phyloP scores from a whole-genome alignment of 1,284 basidiomycete species.

The Pseudozyma sp. region DNA sequence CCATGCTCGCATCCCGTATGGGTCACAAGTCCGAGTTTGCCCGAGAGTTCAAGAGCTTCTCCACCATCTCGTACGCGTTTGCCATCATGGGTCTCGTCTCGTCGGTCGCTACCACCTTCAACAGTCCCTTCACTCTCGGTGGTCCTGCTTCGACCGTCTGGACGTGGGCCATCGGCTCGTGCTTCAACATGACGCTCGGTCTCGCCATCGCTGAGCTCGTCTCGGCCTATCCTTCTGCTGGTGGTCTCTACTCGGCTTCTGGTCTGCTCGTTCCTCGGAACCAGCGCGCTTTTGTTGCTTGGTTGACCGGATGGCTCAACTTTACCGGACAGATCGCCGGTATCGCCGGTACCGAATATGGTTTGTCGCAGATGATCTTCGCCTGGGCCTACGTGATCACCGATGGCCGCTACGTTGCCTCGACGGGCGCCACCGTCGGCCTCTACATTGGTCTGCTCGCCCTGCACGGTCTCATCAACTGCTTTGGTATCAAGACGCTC shows the following conservation, averaged over 20 bases:
- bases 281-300: constrained; percentile 73
- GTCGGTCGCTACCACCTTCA: constrained; percentile 67
- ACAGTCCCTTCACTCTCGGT: constrained; percentile 61
- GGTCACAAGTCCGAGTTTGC: constrained; percentile 67
- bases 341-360: constrained; percentile 87
- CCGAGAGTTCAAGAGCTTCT: constrained; percentile 67
- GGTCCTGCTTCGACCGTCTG: constrained; percentile 65
- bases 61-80: constrained; percentile 67
- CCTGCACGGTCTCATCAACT: constrained; percentile 74
- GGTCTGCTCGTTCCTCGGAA: constrained; percentile 62
- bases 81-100: constrained; percentile 68
- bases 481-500: constrained; percentile 81
- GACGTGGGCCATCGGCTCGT: constrained; percentile 66
- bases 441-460: constrained; percentile 63
- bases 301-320: constrained; percentile 78
- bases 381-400: constrained; percentile 73
- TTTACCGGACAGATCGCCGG: constrained; percentile 87
- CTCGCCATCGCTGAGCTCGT: constrained; percentile 67
- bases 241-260: constrained; percentile 76
- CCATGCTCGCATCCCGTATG: constrained; percentile 58
- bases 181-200: constrained; percentile 66
- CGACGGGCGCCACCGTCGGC: constrained; percentile 59
- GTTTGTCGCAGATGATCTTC: constrained; percentile 88
- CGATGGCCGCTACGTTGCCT: constrained; percentile 53
- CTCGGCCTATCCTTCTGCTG: constrained; percentile 82